phyloP scores from a whole-genome alignment of 83 land plant species.

The Picea engelmannii region DNA sequence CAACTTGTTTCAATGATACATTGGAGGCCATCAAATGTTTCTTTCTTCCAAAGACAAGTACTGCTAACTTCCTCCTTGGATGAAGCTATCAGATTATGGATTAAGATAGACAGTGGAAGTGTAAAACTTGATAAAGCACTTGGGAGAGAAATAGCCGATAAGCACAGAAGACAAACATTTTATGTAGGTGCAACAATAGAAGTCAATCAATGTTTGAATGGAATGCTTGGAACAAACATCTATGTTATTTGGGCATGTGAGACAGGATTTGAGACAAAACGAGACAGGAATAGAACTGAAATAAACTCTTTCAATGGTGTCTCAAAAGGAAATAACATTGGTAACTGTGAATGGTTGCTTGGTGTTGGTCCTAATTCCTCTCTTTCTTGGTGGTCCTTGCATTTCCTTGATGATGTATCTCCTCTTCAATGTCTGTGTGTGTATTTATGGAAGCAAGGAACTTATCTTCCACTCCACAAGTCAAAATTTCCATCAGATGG shows the following conservation, averaged over 20 bases:
- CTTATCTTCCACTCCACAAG: conserved; percentile 21
- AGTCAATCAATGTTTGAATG: conserved; percentile 55
- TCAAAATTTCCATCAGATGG: conserved; percentile 7
- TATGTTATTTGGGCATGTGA: conserved; percentile 75
- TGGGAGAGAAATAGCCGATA: conserved; percentile 35
- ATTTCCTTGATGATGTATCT: conserved; percentile 81
- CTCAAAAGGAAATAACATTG: conserved; percentile 28
- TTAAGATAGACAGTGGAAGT: conserved; percentile 73
- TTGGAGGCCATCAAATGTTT: conserved; percentile 75
- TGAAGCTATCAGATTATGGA: conserved; percentile 89
- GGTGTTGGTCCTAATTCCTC: conserved; percentile 68
- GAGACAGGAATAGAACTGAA: not conserved
- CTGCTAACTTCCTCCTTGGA: conserved; percentile 86
- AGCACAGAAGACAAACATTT: conserved; percentile 45
- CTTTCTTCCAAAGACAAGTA: conserved; percentile 37
- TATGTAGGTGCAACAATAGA: conserved; percentile 88
- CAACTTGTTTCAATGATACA: conserved; percentile 68
- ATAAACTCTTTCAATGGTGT: conserved; percentile 7
- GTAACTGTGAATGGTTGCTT: conserved; percentile 87
- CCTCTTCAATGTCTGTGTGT: conserved; percentile 84
- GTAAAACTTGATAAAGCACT: conserved; percentile 26
- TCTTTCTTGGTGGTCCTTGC: conserved; percentile 82
- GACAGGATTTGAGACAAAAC: conserved; percentile 35
- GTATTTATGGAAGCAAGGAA: conserved; percentile 72
- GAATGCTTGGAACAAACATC: conserved; percentile 60